Evolutionary conservation across 2,329 filamentous ascomycete species (phyloP), one percentile per base, ranked within the genome.

Genomic region (Fusarium napiforme): DNA sequence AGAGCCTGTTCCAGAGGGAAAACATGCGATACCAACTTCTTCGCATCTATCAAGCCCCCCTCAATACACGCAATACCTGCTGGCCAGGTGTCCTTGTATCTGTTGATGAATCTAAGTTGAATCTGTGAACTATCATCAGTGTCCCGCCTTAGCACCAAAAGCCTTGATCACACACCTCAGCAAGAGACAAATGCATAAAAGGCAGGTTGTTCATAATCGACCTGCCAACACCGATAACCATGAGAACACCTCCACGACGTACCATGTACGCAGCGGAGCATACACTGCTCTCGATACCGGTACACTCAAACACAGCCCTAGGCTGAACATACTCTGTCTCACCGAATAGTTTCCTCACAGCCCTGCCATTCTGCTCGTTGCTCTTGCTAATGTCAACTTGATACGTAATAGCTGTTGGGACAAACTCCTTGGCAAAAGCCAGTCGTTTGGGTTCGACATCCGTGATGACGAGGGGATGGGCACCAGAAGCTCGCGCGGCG

Each of bases 51-150:
- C 3, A 92, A 84, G 0, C 87, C 87, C 7, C 89, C 88, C 45
- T 84, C 85, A 34, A 93, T 77, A 53, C 88, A 89, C 11, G 87
- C 84, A 39, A 93, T 91, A 0, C 89, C 91, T 0, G 88, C 86
- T 0, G 91, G 91, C 91, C 91, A 93, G 0, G 91, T 93, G 76
- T 93, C 90, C 45, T 87, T 85, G 78, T 93, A 93, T 12, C 91
- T 85, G 79, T 93, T 93, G 78, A 93, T 93, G 81, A 93, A 93
- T 42, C 87, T 88, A 32, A 93, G 83, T 73, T 92, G 86, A 71
- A 93, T 92, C 77, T 78, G 34, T 12, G 15, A 9, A 14, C 14
- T 42, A 26, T 26, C 18, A 43, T 74, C 23, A 74, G 58, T 23
- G 23, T 42, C 11, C 12, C 11, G 16, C 12, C 49, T 26, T 7